These are phyloP conservation scores for Decorospora gaudefroyi DNA, from an alignment of 2,329 filamentous ascomycete genomes.

Conservation along the genomic window DNA sequence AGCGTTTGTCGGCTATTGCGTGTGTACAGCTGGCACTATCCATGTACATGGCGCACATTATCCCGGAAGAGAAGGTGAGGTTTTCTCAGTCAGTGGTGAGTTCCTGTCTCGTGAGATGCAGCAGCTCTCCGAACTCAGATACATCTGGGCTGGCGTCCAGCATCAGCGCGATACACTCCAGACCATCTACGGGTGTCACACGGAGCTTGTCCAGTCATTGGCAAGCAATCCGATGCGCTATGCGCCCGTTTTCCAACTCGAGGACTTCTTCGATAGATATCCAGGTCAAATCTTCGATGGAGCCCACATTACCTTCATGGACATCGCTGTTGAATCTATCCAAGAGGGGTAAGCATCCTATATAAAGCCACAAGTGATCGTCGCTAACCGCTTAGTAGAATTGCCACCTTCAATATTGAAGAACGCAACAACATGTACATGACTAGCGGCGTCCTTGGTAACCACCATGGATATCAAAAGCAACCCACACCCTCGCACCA, in stretches of 20 bases:
- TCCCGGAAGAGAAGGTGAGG: constrained; percentile 63
- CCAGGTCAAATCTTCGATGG: constrained; percentile 72
- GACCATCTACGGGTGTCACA: constrained; percentile 76
- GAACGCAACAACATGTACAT: constrained; percentile 47
- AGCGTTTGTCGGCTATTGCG: constrained; percentile 82
- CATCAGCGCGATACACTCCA: constrained; percentile 81
- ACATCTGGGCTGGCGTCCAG: constrained; percentile 76
- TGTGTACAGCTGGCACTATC: constrained; percentile 84
- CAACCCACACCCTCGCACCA: constrained; percentile 30
- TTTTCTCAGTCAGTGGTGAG: constrained; percentile 67
- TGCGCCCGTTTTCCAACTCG: constrained; percentile 78
- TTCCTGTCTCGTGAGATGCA: constrained; percentile 80
- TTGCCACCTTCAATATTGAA: constrained; percentile 45
- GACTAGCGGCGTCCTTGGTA: constrained; percentile 37
- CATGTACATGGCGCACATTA: constrained; percentile 88
- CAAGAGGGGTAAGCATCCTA: constrained; percentile 57
- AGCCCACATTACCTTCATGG: constrained; percentile 71
- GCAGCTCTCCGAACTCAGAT: constrained; percentile 73
- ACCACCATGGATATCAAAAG: constrained; percentile 33
- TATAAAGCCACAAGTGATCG: neutral
- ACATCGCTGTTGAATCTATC: constrained; percentile 65
- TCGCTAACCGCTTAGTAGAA: constrained; percentile 27
- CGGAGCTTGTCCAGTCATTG: constrained; percentile 75
- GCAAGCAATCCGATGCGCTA: constrained; percentile 72
- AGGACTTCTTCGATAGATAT: constrained; percentile 87